Conservation (phyloP, 495 filamentous ascomycete genomes). For the Penicillium silybi region DNA sequence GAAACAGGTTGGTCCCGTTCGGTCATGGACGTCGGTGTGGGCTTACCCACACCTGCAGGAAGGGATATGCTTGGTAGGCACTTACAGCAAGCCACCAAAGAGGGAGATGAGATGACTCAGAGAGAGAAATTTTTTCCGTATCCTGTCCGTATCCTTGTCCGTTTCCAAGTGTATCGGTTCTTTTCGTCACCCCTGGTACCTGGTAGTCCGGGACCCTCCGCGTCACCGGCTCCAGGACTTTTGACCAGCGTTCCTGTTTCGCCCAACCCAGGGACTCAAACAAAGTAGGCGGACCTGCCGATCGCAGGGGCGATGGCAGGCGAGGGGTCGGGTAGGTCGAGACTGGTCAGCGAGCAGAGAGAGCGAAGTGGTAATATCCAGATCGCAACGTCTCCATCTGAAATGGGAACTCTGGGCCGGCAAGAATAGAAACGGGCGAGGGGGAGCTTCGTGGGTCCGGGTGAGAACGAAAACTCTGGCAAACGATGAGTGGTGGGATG, state of each 20-base stretch:
- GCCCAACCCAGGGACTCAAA: conserved; percentile 14
- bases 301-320: conserved; percentile 31
- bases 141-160: neutral
- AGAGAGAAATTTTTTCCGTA: neutral
- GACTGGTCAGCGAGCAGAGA: conserved; percentile 25
- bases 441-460: conserved; percentile 10
- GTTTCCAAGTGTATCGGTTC: neutral
- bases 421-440: conserved; percentile 15
- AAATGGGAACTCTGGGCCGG: conserved; percentile 22
- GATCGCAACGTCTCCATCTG: conserved; percentile 29
- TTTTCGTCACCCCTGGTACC: neutral
- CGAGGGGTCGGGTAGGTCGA: neutral
- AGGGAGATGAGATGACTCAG: conserved; percentile 8
- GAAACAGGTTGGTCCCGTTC: conserved; percentile 17
- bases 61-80: conserved; percentile 7
- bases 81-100: conserved; percentile 10
- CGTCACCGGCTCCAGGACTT: neutral
- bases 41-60: conserved; percentile 5
- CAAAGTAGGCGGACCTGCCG: conserved; percentile 25
- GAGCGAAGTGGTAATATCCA: conserved; percentile 20
- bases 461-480: neutral
- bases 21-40: conserved; percentile 2
- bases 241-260: neutral
- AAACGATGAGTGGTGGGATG: conserved; percentile 19
- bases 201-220: neutral